Base-by-base conservation (phyloP, 768 basidiomycete genomes). In the Pleurotus tuber-regium region DNA sequence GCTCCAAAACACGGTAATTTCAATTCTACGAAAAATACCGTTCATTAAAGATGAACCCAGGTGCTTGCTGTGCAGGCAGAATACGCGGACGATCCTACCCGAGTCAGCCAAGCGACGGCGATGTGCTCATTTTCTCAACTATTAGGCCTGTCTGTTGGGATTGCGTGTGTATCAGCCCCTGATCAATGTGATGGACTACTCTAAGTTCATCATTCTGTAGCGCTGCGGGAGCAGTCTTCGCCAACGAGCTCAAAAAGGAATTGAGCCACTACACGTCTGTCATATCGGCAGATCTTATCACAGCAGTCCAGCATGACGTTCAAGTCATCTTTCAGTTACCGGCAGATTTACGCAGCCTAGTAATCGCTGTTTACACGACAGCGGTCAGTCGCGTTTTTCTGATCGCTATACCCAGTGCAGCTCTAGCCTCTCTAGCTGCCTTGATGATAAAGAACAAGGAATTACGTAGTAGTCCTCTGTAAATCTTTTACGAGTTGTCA, bases 21-120 rank as follows among this genome's bases (percentile, higher is more conserved):
- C 14, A 8, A 43, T 46, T 18, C 14, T 12, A 18, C 6, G 11
- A 10, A 16, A 7, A 25, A 23, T 24, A 19, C 29, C 14, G 12
- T 14, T 19, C 25, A 30, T n/a, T 30, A 39, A 9, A 14, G 19
- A 23, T 25, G 43, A 18, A 46, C n/a, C 9, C 36, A 57, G 57
- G 26, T 60, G 48, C 49, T 61, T n/a, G 46, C 55, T 31, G 53
- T 52, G 24, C 62, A 65, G 41, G 56, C 62, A 7, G 63, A 63
- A 41, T 64, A 49, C 33, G 61, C 52, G 18, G 52, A 55, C 19
- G 40, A 59, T 1, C 54, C 58, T 50, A 50, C 54, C 26, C 50
- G 56, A 16, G 55, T 63, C 23, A 58, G 61, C 6, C 60, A 59
- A 51, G 60, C 59, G 10, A 64, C 60, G 2, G 57, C 61, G 5